Evolutionary conservation across 768 basidiomycete genomes (phyloP).

Genomic region (Trametes maxima): DNA sequence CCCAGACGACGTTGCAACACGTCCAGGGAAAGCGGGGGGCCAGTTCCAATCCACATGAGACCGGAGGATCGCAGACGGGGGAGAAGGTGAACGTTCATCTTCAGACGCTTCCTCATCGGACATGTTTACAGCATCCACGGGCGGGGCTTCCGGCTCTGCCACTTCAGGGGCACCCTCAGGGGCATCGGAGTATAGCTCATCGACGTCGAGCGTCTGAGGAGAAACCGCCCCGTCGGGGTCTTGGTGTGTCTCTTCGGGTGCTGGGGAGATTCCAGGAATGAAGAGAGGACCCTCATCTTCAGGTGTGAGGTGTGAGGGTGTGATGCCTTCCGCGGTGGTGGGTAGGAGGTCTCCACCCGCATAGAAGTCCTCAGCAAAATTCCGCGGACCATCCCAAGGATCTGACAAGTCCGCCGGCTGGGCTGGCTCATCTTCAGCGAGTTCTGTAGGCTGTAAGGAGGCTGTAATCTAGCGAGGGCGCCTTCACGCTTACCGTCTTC

Average conservation of each 20-base stretch:
- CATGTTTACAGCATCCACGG: neutral
- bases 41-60: conserved; percentile 39
- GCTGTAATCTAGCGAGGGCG: neutral
- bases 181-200: conserved; percentile 2
- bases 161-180: neutral
- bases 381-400: conserved; percentile 43
- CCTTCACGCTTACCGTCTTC: conserved; percentile 10
- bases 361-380: conserved; percentile 45
- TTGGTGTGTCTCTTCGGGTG: neutral
- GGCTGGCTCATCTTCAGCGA: conserved; percentile 8
- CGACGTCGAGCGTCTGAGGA: neutral
- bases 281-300: conserved; percentile 19
- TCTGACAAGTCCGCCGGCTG: conserved; percentile 36
- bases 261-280: conserved; percentile 22
- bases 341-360: conserved; percentile 42
- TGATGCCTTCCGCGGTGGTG: neutral
- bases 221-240: neutral
- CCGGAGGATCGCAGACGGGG: conserved; percentile 14
- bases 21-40: conserved; percentile 38
- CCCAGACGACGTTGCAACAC: conserved; percentile 24
- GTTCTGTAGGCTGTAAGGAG: conserved; percentile 15
- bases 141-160: neutral
- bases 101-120: neutral
- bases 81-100: conserved; percentile 11
- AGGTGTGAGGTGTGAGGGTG: conserved; percentile 32